Conservation (phyloP, 225 moss, liverwort and hornwort species). For the Asterella californica region DNA sequence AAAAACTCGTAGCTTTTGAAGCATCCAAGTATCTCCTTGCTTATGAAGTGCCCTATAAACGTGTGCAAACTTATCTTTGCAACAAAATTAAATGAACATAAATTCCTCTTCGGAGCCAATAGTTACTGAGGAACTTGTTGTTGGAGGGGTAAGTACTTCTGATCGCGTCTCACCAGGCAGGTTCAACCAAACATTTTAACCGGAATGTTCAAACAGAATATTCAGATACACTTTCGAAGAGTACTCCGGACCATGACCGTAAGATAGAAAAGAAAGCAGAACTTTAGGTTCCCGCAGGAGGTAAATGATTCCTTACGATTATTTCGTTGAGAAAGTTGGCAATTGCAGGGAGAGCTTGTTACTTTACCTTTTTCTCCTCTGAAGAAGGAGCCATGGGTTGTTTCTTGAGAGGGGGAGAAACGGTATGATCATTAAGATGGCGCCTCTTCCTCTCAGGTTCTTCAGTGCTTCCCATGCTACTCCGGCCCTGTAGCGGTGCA, state of each 20-base stretch:
- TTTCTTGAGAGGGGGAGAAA: slow-evolving; percentile 94
- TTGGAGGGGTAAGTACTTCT: too few species aligned
- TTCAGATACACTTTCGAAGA: background rate
- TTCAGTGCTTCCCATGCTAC: slow-evolving; percentile 99
- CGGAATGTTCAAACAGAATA: background rate
- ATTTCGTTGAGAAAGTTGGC: background rate
- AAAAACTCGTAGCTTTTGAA: background rate
- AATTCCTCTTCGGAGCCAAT: too few species aligned
- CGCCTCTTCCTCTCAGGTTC: slow-evolving; percentile 99
- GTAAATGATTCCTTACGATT: too few species aligned
- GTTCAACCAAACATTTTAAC: too few species aligned
- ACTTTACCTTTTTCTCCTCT: slow-evolving; percentile 85
- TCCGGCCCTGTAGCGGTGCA: slow-evolving; percentile 92
- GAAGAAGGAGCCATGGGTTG: slow-evolving; percentile 72
- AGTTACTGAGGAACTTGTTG: too few species aligned
- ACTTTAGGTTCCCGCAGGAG: too few species aligned
- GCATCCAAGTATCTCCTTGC: background rate
- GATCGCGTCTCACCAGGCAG: too few species aligned
- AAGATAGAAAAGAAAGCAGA: background rate
- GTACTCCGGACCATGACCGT: background rate
- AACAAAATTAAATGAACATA: background rate
- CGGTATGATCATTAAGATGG: slow-evolving; percentile 83
- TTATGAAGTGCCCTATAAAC: background rate
- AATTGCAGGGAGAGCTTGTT: slow-evolving; percentile 3
- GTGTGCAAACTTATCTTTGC: background rate